Percentiles rank a stretch among this genome's conserved stretches.
Conservation (phyloP, 2,329 filamentous ascomycete species). For the Aspergillus ustus region DNA sequence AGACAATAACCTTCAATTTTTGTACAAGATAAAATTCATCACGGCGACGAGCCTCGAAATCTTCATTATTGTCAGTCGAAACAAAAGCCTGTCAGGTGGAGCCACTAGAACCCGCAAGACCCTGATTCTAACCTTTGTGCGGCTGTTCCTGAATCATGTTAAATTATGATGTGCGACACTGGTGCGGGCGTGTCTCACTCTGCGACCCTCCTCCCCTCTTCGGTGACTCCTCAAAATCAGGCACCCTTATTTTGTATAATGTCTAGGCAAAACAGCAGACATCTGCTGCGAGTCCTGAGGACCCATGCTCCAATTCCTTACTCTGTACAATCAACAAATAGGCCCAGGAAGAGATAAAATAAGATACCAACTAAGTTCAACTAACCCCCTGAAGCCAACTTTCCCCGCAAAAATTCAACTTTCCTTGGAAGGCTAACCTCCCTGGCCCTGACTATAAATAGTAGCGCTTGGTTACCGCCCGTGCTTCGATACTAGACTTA, state of each 20-base stretch:
- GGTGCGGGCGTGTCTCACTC: constrained; percentile 2
- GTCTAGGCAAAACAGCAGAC: not conserved
- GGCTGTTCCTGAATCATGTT: constrained; percentile 15
- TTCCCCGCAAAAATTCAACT: not conserved
- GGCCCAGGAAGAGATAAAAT: not conserved
- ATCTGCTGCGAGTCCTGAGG: too few species aligned
- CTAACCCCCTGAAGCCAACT: not conserved
- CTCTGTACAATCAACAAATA: not conserved
- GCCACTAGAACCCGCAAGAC: not conserved
- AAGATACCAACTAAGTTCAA: not conserved
- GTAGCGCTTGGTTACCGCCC: too few species aligned
- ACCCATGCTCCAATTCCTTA: too few species aligned
- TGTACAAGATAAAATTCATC: not conserved
- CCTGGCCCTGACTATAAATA: not conserved
- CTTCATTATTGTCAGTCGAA: not conserved
- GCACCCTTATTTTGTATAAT: not conserved
- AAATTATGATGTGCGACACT: constrained; percentile 9
- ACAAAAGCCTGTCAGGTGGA: not conserved
- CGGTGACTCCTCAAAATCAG: not conserved
- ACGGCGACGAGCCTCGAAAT: not conserved
- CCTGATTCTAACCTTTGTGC: constrained; percentile 3
- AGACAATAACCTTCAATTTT: not conserved
- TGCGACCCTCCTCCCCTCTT: not conserved
- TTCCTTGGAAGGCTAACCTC: not conserved
- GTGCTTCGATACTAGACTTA: too few species aligned